Evolutionary conservation across 306 rosid genomes (phyloP), one percentile per base, ranked within the genome.

Genomic region (Hippophae gyantsensis): DNA sequence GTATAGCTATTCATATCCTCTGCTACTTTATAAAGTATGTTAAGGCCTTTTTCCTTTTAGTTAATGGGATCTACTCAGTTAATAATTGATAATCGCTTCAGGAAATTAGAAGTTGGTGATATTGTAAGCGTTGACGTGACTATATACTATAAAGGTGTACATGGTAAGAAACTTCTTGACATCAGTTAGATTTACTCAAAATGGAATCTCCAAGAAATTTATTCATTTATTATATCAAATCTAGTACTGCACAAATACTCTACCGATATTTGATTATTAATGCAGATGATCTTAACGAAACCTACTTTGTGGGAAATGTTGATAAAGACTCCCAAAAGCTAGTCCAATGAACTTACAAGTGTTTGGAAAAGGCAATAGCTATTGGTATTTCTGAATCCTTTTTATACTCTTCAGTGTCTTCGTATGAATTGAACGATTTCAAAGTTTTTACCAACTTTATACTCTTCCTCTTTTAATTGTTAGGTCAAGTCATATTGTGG

Each of bases 41-140:
- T 2, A 32, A 32, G 5, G 38, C 38, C 38, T 32, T 32, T 27
- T 32, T 32, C 38, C 5, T 32, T 32, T 32, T 32, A 4, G 38
- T 32, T 32, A 32, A 32, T 32, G 38, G 38, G 38, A 32, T 32
- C 4, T 32, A 18, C 5, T 32, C 5, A 32, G 38, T 32, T 32
- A 32, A 32, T 32, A 32, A 32, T 32, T 32, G 38, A 4, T 71
- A 49, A 57, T 62, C 73, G 64, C 65, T 72, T 62, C 82, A 92
- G 99, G 88, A 82, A 83, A 79, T 80, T 92, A 71, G 96, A 88
- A 80, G 96, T 83, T 68, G 99, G 99, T 43, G 96, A 92, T 73
- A 83, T 92, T 69, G 85, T 92, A 56, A 92, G 87, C 68, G 70
- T 88, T 64, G 99, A 92, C 58, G 90, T 92, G 79, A 71, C 82